Evolutionary conservation across 2,329 filamentous ascomycete genomes (phyloP), one percentile per base, ranked within the genome.

Genomic region (Pestalotiopsis fici): DNA sequence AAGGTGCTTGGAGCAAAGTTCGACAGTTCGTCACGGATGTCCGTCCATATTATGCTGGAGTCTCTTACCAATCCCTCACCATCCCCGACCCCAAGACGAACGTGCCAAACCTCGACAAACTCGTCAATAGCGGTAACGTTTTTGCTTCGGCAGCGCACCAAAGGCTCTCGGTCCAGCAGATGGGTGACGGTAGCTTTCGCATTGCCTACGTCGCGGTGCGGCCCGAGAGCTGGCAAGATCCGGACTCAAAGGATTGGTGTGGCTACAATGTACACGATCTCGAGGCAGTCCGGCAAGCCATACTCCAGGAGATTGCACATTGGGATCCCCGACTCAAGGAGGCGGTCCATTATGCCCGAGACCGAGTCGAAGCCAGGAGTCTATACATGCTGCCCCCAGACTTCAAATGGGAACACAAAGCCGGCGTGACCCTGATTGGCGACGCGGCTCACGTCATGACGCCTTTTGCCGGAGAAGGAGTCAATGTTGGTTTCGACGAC

Each of bases 371-470:
- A 0, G 77, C 80, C 2, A 77, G 83, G 67, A 81, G 81, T 1
- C 77, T 90, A 1, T 88, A 86, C 72, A 82, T 83, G 73, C 80
- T 91, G 11, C 87, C 87, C 0, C 74, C 85, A 2, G 83, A 83
- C 2, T 74, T 80, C 59, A 74, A 71, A 2, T 90, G 87, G 86
- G 68, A 79, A 54, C 80, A 84, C 60, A 78, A 77, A 21, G 73
- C 77, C 5, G 86, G 87, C 0, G 72, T 86, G 4, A 89, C 88
- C 0, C 72, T 89, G 15, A 79, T 90, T 28, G 88, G 88, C 4
- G 87, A 90, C 70, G 85, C 88, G 0, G 88, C 88, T 7, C 87
- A 90, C 74, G 72, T 89, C 25, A 88, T 88, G 86, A 83, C 84
- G 0, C 85, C 86, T 0, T 87, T 85, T 69, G 85, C 84, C 1